Conservation (phyloP, 1,284 basidiomycete genomes). For the Trametes versicolor region DNA sequence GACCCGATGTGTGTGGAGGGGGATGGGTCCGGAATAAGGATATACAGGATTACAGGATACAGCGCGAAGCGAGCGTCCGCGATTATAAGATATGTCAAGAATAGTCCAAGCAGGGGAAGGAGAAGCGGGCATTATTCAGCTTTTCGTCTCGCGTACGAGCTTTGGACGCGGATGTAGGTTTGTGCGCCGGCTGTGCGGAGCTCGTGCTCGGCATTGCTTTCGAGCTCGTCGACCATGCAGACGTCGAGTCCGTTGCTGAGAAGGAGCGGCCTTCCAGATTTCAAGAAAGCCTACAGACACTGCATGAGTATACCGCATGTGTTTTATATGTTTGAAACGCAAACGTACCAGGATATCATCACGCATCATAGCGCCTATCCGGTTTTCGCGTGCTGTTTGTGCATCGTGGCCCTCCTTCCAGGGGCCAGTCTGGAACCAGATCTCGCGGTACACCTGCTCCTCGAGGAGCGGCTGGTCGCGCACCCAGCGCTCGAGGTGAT, state of each 20-base stretch:
- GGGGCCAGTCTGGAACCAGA: conserved; percentile 66
- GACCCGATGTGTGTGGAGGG: not conserved
- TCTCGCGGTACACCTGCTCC: conserved; percentile 61
- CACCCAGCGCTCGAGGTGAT: conserved; percentile 63
- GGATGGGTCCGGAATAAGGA: not conserved
- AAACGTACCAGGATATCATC: conserved; percentile 54
- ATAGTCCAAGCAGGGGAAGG: conserved; percentile 5
- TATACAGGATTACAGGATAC: conserved; percentile 7
- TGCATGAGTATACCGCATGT: not conserved
- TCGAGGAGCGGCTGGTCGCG: conserved; percentile 61
- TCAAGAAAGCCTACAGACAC: conserved; percentile 63
- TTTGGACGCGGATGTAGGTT: conserved; percentile 63
- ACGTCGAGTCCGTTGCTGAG: conserved; percentile 67
- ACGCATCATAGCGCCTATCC: conserved; percentile 48
- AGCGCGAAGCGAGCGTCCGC: not conserved
- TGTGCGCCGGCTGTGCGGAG: conserved; percentile 56
- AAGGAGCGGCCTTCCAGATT: conserved; percentile 71
- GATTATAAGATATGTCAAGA: conserved; percentile 17
- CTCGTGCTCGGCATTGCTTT: conserved; percentile 60
- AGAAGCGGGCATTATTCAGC: conserved; percentile 22
- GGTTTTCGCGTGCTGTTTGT: conserved; percentile 41
- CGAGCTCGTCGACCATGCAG: conserved; percentile 60
- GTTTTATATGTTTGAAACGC: not conserved
- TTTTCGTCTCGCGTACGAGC: conserved; percentile 66
- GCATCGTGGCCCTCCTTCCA: conserved; percentile 50